phyloP scores from a whole-genome alignment of 139 green algal species.

The Haematococcus lacustris region DNA sequence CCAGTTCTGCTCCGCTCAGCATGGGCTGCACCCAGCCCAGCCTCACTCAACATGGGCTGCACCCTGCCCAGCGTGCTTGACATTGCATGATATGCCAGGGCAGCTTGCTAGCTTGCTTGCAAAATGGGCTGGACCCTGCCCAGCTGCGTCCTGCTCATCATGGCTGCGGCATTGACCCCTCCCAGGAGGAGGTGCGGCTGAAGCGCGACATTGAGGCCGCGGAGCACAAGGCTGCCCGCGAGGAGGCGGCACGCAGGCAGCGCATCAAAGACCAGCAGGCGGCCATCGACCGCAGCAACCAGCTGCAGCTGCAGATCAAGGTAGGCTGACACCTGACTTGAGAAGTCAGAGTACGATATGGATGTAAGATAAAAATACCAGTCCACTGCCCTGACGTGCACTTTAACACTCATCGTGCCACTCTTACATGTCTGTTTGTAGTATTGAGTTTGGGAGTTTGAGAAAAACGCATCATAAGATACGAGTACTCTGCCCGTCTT shows the following conservation, averaged over 20 bases:
- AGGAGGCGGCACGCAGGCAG: slow-evolving; percentile 20
- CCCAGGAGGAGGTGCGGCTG: slow-evolving; percentile 22
- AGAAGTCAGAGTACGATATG: no score
- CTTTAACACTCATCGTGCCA: no score
- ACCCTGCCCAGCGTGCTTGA: not conserved
- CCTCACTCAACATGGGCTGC: no score
- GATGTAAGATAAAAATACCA: no score
- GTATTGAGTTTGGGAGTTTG: no score
- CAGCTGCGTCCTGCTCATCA: not conserved
- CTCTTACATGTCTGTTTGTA: no score
- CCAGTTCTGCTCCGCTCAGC: no score
- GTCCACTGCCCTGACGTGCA: no score
- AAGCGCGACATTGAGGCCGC: slow-evolving; percentile 21
- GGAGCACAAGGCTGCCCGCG: slow-evolving; percentile 12
- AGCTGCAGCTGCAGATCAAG: slow-evolving; percentile 41
- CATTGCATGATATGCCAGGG: not conserved
- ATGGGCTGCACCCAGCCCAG: no score
- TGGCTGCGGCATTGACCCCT: not conserved
- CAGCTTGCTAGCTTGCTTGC: not conserved
- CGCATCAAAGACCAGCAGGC: slow-evolving; percentile 1
- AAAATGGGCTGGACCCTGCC: not conserved
- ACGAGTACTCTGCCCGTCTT: no score
- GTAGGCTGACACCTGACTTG: no score
- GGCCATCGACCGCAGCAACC: slow-evolving; percentile 21
- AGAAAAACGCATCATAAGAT: no score